Evolutionary conservation across 176 grass and related monocot genomes (phyloP).

Genomic region (Zoysia japonica): DNA sequence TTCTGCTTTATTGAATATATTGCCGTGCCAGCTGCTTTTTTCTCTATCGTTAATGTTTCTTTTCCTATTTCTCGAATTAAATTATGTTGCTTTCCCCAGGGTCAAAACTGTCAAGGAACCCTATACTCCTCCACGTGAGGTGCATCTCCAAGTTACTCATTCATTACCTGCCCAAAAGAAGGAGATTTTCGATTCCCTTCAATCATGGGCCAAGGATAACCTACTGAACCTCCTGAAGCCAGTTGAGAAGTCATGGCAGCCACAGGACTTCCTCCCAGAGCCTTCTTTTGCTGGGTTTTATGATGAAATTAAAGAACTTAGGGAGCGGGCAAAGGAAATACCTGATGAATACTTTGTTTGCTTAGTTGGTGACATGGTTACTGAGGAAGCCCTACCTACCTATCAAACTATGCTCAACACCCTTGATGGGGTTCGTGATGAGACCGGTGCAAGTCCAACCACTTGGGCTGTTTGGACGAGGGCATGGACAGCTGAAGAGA

Average conservation of each 20-base stretch:
- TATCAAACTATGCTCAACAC: constrained; percentile 78
- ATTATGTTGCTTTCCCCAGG: constrained; percentile 39
- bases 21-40: not conserved
- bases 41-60: not conserved
- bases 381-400: constrained; percentile 70
- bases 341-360: constrained; percentile 79
- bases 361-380: constrained; percentile 76
- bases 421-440: constrained; percentile 60
- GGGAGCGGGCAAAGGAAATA: constrained; percentile 60
- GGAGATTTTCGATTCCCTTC: constrained; percentile 63
- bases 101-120: constrained; percentile 56
- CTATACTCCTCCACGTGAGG: constrained; percentile 54
- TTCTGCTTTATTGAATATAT: not conserved
- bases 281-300: constrained; percentile 59
- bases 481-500: constrained; percentile 71
- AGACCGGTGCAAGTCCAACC: constrained; percentile 65
- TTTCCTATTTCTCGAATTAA: constrained; percentile 17
- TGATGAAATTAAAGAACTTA: constrained; percentile 65
- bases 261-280: constrained; percentile 64
- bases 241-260: constrained; percentile 71
- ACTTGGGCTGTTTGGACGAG: constrained; percentile 34
- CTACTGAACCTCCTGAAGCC: constrained; percentile 60
- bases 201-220: constrained; percentile 57
- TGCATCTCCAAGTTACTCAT: constrained; percentile 61
- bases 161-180: constrained; percentile 50